A percentile compares a stretch with the other conserved stretches of the same genome.
Evolutionary conservation across 2,329 filamentous ascomycete species (phyloP).

Genomic region (Parafenestella ontariensis): DNA sequence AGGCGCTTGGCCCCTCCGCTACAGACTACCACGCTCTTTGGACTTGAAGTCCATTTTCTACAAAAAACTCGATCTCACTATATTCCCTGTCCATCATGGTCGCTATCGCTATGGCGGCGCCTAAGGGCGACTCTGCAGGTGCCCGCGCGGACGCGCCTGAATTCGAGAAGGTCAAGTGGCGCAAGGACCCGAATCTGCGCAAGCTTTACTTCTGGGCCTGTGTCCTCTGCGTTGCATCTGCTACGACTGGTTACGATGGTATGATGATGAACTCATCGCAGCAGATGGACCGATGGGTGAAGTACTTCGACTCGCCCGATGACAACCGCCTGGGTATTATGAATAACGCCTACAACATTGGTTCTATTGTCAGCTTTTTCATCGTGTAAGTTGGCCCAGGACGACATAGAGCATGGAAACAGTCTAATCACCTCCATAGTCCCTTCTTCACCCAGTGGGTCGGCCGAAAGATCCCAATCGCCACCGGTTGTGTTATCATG

Average conservation of each 20-base stretch:
- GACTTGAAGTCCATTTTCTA: not conserved
- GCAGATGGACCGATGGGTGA: constrained; percentile 48
- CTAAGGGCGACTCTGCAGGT: constrained; percentile 25
- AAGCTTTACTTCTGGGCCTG: constrained; percentile 62
- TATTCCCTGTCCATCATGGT: constrained; percentile 13
- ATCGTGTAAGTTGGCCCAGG: constrained; percentile 15
- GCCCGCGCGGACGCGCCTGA: constrained; percentile 58
- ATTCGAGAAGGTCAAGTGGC: constrained; percentile 62
- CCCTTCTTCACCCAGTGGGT: constrained; percentile 51
- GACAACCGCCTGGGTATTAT: constrained; percentile 54
- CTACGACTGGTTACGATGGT: constrained; percentile 64
- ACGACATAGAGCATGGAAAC: not conserved
- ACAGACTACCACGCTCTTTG: constrained; percentile 9
- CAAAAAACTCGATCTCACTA: not conserved
- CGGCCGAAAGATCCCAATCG: constrained; percentile 53
- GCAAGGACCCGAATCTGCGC: constrained; percentile 61
- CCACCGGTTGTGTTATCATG: constrained; percentile 54
- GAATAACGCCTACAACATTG: constrained; percentile 54
- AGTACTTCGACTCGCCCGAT: constrained; percentile 47
- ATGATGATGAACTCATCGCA: constrained; percentile 55
- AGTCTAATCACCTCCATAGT: constrained; percentile 1
- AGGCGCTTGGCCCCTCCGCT: constrained; percentile 21
- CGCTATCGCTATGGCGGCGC: constrained; percentile 20
- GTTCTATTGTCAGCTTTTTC: constrained; percentile 48
- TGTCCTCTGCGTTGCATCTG: constrained; percentile 61